Base-by-base conservation (phyloP, 2,329 filamentous ascomycete genomes). In the Phyllosticta citriasiana region DNA sequence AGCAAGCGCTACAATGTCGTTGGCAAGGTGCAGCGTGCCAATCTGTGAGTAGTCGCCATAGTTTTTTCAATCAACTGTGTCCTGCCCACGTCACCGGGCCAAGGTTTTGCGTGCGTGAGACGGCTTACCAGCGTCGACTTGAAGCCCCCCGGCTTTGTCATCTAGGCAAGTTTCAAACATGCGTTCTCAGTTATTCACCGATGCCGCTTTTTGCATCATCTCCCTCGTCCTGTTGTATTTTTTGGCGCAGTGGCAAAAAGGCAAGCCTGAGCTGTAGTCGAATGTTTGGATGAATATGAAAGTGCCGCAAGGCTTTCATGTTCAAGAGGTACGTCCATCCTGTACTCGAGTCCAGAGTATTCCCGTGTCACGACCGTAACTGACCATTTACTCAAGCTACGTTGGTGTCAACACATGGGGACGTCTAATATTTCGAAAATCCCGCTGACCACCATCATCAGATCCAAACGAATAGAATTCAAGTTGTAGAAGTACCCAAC, bases 1-100 rank as follows among this genome's bases (percentile, higher is more conserved):
- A 90, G 88, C 67, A 99, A 97, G 79, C 83, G 94, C 62, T 99
- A 99, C 78, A 97, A 96, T 69, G 83, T 97, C 57, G 85, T 95
- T 55, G 91, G 90, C 8, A 68, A 68, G 57, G 64, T 75, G 26
- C 67, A 64, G 50, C 59, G 59, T 58, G 57, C 63, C 9, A 65
- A 62, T 57, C 53, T 65, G 57, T 63, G 62, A 62, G 59, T 60
- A 56, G 55, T 24, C 53, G 30, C 22, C 30, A 50, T 14, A 51
- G 52, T 60, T 53, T 8, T 33, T 33, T 47, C 40, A 55, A 33
- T 40, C 51, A 16, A 22, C 30, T 10, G 9, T 4, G 35, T 26
- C 35, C 16, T 26, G 27, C 51, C 25, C 25, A 19, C 12, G 6
- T 7, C 25, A 24, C 8, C 12, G 10, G 27, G 30, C 19, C 51